Percentiles rank a stretch among this genome's conserved stretches.
These are phyloP conservation scores for Tetrahymena elliotti DNA, from an alignment of 73 alveolate species.

Conservation along the genomic window DNA sequence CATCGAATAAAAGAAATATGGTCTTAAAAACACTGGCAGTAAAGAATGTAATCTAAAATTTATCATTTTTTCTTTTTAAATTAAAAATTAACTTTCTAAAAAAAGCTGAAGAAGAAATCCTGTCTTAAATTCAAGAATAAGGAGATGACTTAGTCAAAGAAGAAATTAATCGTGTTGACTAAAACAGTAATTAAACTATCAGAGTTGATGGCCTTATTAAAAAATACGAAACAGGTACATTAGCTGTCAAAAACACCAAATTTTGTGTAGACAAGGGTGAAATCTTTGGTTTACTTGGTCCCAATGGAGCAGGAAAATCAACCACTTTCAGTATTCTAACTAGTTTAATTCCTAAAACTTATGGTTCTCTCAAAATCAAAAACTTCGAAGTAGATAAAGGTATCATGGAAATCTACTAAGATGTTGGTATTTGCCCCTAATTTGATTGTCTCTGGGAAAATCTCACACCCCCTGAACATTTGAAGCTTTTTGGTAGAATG, in stretches of 20 bases:
- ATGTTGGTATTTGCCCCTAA: constrained; percentile 62
- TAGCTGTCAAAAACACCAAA: constrained; percentile 59
- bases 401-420: constrained; percentile 30
- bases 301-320: constrained; percentile 84
- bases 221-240: constrained; percentile 39
- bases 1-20: not conserved
- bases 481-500: constrained; percentile 47
- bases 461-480: constrained; percentile 56
- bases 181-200: constrained; percentile 8
- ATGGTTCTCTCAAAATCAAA: constrained; percentile 34
- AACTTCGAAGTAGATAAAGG: constrained; percentile 28
- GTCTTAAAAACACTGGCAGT: not conserved
- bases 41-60: not conserved
- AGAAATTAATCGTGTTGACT: constrained; percentile 2
- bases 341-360: constrained; percentile 33
- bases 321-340: constrained; percentile 69
- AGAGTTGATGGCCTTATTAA: constrained; percentile 37
- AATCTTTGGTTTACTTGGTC: constrained; percentile 77
- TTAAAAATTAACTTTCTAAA: not conserved
- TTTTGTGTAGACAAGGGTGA: constrained; percentile 56
- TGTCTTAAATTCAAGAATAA: not conserved
- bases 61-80: not conserved
- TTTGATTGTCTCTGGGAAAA: constrained; percentile 53
- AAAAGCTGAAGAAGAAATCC: not conserved
- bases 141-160: constrained; percentile 16